These are phyloP conservation scores for Erythrophleum fordii DNA, from an alignment of 306 rosid genomes.

Conservation along the genomic window DNA sequence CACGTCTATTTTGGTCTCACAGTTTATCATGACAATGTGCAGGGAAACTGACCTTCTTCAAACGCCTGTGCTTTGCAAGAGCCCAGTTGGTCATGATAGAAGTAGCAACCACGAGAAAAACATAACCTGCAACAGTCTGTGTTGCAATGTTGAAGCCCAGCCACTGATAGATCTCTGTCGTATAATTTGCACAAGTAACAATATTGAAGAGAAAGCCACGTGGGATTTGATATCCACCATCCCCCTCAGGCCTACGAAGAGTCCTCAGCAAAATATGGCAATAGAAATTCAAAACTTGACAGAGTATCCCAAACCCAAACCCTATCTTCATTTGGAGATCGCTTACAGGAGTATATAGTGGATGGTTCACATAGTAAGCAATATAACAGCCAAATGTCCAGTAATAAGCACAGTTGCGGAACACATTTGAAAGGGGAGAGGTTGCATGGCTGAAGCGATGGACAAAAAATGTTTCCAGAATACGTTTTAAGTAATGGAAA, in stretches of 20 bases:
- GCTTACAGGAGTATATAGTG: slow-evolving; percentile 77
- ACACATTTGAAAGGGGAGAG: slow-evolving; percentile 92
- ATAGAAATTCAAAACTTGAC: slow-evolving; percentile 77
- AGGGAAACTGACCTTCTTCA: slow-evolving; percentile 72
- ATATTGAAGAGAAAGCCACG: slow-evolving; percentile 87
- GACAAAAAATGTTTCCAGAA: slow-evolving; percentile 88
- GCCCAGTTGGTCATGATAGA: slow-evolving; percentile 98
- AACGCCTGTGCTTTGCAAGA: slow-evolving; percentile 89
- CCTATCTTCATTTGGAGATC: slow-evolving; percentile 96
- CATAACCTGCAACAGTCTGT: slow-evolving; percentile 87
- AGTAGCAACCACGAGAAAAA: slow-evolving; percentile 76
- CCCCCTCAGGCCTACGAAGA: slow-evolving; percentile 81
- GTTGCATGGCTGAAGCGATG: slow-evolving; percentile 99
- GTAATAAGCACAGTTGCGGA: slow-evolving; percentile 96
- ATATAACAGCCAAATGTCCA: slow-evolving; percentile 85
- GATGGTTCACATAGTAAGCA: slow-evolving; percentile 92
- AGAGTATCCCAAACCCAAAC: slow-evolving; percentile 73
- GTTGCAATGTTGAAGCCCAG: slow-evolving; percentile 95
- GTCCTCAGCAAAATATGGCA: slow-evolving; percentile 86
- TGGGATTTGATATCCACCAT: slow-evolving; percentile 95
- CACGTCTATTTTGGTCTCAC: background rate
- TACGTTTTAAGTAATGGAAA: slow-evolving; percentile 91
- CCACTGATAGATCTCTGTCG: slow-evolving; percentile 99
- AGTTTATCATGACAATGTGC: slow-evolving; percentile 19
- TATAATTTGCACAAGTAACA: slow-evolving; percentile 95